Base-by-base conservation (phyloP, 2,329 filamentous ascomycete species). In the Colletotrichum noveboracense region DNA sequence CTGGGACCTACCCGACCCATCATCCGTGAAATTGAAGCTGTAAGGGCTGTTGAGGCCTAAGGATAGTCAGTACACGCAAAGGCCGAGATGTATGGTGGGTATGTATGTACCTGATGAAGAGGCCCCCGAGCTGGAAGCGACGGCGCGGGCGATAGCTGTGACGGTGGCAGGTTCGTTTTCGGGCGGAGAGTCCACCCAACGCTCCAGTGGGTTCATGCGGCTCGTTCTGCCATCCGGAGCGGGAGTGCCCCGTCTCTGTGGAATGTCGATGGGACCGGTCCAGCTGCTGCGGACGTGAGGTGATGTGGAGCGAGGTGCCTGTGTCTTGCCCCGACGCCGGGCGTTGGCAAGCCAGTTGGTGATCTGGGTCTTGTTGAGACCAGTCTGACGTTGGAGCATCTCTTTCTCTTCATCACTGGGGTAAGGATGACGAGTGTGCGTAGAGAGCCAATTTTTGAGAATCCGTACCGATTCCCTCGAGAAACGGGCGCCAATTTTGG, bases 341-440 rank as follows among this genome's bases (percentile, higher is more conserved):
- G 95, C 95, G 84, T 98, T 98, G 75, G 96, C 96, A 62, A 98
- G 91, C 96, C 96, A 98, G 82, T 97, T 98, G 13, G 93, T 93
- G 79, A 98, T 96, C 81, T 98, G 96, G 16, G 90, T 94, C 80
- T 95, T 92, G 82, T 92, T 96, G 55, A 98, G 88, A 9, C 95
- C 95, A 1, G 96, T 98, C 79, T 94, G 91, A 62, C 91, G 89
- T 83, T 95, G 94, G 30, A 98, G 88, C 77, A 92, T 90, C 78
- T 96, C 94, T 81, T 96, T 97, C 82, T 98, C 95, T 74, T 95
- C 93, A 58, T 98, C 95, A 38, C 92, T 96, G 7, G 96, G 96
- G 82, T 98, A 98, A 0, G 96, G 96, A 79, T 97, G 94, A 68
- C 94, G 90, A 80, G 91, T 91, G 82, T 98, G 95, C 8, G 92